Evolutionary conservation across 1,284 basidiomycete species (phyloP), one percentile per base, ranked within the genome.

Genomic region (Cryptococcus sp.): DNA sequence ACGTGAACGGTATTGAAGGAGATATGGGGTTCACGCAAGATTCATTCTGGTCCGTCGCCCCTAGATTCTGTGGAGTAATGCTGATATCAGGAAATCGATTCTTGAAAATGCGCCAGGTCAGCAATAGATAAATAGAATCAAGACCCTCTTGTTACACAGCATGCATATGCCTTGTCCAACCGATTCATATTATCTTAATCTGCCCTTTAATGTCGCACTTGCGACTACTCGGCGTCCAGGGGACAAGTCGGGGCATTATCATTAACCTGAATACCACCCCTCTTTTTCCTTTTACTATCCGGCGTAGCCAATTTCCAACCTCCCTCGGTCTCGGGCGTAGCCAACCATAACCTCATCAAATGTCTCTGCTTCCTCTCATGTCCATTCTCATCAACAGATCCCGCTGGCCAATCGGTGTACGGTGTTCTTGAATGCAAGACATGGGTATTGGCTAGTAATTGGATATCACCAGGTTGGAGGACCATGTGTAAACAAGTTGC

Each of bases 341-440:
- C 60, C 24, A 78, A 60, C 77, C 77, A 78, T 10, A 78, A 62
- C n/a, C 77, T 63, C 54, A 77, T 68, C 40, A 78, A 66, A 55
- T 78, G 77, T 28, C 77, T 59, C 18, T 74, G 60, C 1, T 72
- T 71, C 3, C 61, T 62, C 1, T 74, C 73, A 0, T 19, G n/a
- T 4, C 55, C 57, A 7, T 54, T 25, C 49, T 60, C 57, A 41
- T 60, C 55, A 25, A 56, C 49, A 5, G 50, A 40, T 4, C 57
- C 57, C 4, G 72, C 68, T 2, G 68, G 63, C 45, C 73, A 69
- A 55, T 77, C 77, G 46, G 60, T 68, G 60, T 77, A 77, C 23
- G 73, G 76, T 4, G 76, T 77, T 24, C 77, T 60, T 0, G 75
- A 73, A 51, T 77, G 76, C 54, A 77, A 61, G 46, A 74, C 69